Base-by-base conservation (phyloP, 202 grass and related monocot species). In the Setaria italica region DNA sequence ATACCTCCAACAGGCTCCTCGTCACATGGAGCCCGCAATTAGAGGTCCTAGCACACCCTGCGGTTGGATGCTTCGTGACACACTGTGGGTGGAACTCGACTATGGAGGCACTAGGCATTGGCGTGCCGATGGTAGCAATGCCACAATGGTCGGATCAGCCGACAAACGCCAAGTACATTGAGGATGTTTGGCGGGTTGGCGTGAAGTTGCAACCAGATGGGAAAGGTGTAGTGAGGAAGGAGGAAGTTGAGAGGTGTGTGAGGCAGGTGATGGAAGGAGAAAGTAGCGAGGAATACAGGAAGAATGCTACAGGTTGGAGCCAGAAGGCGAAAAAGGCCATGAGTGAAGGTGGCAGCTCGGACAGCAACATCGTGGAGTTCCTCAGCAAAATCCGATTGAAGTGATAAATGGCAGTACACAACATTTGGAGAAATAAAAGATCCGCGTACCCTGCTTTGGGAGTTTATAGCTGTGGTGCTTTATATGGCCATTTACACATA, bases 41-140 rank as follows among this genome's bases (percentile, higher is more conserved):
- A 9, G 85, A 91, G 73, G 90, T 91, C 2, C 71, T 91, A 3
- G 79, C 82, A 9, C 82, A 88, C 73, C 43, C 63, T 7, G 85
- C 86, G 14, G 69, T 91, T 2, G 94, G 91, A 0, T 92, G 94
- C 54, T 94, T 97, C 82, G 46, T 97, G 21, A 97, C 79, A 2
- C 94, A 94, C 62, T 94, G 94, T 37, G 94, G 94, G 5, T 97
- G 94, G 94, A 97, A 94, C 87, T 97, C 91, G 53, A 89, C 84
- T 7, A 49, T 56, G 72, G 90, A 92, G 64, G 92, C 41, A 29
- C 49, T 94, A 0, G 51, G 69, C 2, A 29, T 54, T 1, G 90
- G 86, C 0, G 74, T 89, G 86, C 90, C 90, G 0, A 84, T 92
- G 86, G n/a, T 92, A 9, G 86, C 72, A 2, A 63, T 89, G 83